Evolutionary conservation across 129 eudicot genomes (phyloP).

Genomic region (Lactuca sativa): DNA sequence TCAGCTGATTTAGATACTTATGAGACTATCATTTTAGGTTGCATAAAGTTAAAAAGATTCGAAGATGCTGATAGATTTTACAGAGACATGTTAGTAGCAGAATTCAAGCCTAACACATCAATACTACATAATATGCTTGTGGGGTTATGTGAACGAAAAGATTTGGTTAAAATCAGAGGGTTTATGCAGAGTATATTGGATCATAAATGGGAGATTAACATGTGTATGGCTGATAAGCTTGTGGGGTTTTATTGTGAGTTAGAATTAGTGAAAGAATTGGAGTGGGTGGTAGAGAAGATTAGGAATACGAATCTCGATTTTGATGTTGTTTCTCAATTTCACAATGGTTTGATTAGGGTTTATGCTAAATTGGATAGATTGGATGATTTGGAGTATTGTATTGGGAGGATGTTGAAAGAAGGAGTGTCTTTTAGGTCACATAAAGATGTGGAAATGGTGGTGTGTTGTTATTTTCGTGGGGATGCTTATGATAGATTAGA

Average conservation of each 20-base stretch:
- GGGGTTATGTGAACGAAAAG: conserved; percentile 40
- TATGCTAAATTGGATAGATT: conserved; percentile 49
- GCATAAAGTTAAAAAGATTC: conserved; percentile 32
- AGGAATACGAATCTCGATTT: conserved; percentile 21
- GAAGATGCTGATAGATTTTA: conserved; percentile 43
- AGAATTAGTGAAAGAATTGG: conserved; percentile 47
- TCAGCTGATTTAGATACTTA: conserved; percentile 39
- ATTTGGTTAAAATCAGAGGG: conserved; percentile 31
- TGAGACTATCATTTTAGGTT: conserved; percentile 47
- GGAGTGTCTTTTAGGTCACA: conserved; percentile 44
- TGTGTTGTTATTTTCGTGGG: conserved; percentile 49
- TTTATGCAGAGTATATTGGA: conserved; percentile 30
- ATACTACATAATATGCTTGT: conserved; percentile 40
- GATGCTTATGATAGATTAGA: conserved; percentile 53
- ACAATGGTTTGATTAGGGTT: conserved; percentile 44
- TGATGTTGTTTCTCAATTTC: conserved; percentile 33
- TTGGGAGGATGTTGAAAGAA: conserved; percentile 63
- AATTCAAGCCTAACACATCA: conserved; percentile 36
- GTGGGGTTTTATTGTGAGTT: conserved; percentile 37
- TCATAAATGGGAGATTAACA: conserved; percentile 33
- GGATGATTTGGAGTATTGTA: conserved; percentile 63
- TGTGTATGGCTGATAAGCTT: conserved; percentile 31
- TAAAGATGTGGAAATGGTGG: conserved; percentile 49
- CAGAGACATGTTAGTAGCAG: conserved; percentile 49
- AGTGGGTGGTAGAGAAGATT: conserved; percentile 38